These are phyloP conservation scores for Parascedosporium putredinis DNA, from an alignment of 2,329 filamentous ascomycete genomes.

Conservation along the genomic window DNA sequence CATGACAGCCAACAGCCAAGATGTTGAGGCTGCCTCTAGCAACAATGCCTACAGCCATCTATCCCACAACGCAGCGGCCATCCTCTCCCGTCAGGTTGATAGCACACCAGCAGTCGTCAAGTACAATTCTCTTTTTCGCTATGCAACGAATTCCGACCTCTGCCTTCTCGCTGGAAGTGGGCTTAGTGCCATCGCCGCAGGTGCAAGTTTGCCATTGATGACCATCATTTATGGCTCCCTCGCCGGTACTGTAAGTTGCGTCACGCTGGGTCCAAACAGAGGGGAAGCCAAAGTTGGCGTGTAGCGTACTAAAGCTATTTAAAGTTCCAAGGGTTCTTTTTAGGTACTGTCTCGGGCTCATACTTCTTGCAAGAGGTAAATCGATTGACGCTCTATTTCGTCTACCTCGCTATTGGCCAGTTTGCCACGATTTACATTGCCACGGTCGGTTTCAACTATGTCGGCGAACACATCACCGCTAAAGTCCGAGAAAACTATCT, in stretches of 20 bases:
- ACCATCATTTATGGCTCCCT: conserved; percentile 6
- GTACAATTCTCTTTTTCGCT: conserved; percentile 6
- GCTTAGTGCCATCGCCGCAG: conserved; percentile 2
- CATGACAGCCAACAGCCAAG: conserved; percentile 3
- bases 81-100: conserved; percentile 4
- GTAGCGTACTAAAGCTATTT: background rate
- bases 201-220: conserved; percentile 6
- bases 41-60: conserved; percentile 5
- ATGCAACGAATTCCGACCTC: conserved; percentile 4
- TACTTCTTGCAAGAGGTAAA: background rate
- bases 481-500: conserved; percentile 15
- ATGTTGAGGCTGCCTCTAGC: background rate
- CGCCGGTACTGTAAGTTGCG: conserved; percentile 6
- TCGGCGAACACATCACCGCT: conserved; percentile 14
- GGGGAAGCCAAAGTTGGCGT: background rate
- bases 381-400: conserved; percentile 11
- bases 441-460: conserved; percentile 14
- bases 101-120: conserved; percentile 4
- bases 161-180: conserved; percentile 3
- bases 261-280: conserved; percentile 3
- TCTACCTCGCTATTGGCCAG: conserved; percentile 13
- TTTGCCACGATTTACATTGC: conserved; percentile 13
- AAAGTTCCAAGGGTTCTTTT: conserved; percentile 5
- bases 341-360: background rate
- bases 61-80: conserved; percentile 2